Evolutionary conservation across 768 basidiomycete species (phyloP).

Genomic region (Hydnomerulius pinastri): DNA sequence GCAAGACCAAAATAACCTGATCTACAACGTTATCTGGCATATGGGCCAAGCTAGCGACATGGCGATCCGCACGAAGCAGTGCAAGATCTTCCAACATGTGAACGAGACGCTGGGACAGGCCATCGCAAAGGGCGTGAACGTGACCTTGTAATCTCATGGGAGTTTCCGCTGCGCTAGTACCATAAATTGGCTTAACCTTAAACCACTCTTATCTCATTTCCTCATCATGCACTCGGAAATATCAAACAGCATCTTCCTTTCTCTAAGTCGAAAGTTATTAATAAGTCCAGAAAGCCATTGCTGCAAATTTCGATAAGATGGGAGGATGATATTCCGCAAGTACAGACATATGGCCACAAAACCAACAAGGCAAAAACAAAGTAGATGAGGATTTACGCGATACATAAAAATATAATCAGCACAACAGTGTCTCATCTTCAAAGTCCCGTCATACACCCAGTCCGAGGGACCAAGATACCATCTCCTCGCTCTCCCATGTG

Average conservation of each 20-base stretch:
- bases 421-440: neutral
- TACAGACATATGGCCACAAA: neutral
- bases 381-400: neutral
- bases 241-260: too few species aligned
- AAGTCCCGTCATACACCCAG: constrained; percentile 15
- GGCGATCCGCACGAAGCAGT: constrained; percentile 33
- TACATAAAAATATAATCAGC: neutral
- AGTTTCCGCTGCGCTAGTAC: neutral
- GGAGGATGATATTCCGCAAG: too few species aligned
- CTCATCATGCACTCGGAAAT: too few species aligned
- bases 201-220: neutral
- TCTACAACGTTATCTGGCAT: constrained; percentile 40
- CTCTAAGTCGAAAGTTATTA: too few species aligned
- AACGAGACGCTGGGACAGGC: constrained; percentile 36
- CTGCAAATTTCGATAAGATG: too few species aligned
- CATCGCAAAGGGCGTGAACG: constrained; percentile 36
- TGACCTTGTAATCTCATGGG: constrained; percentile 9
- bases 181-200: neutral
- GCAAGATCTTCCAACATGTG: constrained; percentile 39
- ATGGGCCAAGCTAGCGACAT: constrained; percentile 35
- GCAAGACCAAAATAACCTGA: constrained; percentile 37
- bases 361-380: neutral
- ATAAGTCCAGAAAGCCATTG: too few species aligned
- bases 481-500: constrained; percentile 31
- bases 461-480: constrained; percentile 24